These are phyloP conservation scores for Phaffomyces opuntiae DNA, from an alignment of 805 yeast species.

Conservation along the genomic window DNA sequence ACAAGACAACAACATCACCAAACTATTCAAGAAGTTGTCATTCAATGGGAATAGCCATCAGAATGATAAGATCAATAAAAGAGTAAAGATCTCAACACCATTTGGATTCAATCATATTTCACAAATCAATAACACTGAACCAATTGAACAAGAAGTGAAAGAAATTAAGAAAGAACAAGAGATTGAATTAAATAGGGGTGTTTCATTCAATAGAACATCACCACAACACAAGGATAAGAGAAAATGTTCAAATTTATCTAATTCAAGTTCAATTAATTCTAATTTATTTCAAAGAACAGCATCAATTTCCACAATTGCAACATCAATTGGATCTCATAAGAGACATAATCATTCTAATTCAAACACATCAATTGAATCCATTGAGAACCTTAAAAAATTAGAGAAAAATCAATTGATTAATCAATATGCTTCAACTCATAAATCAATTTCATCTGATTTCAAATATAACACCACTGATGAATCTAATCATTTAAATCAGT, in stretches of 20 bases:
- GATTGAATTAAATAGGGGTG: constrained; percentile 3
- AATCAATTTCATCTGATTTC: not conserved
- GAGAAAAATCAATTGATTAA: constrained; percentile 19
- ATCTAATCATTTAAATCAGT: constrained; percentile 4
- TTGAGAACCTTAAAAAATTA: constrained; percentile 17
- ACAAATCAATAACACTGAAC: constrained; percentile 27
- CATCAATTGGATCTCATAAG: constrained; percentile 6
- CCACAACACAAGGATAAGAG: constrained; percentile 1
- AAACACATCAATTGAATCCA: constrained; percentile 12
- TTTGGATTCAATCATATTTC: constrained; percentile 34
- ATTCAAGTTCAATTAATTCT: not conserved
- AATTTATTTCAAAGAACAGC: constrained; percentile 14
- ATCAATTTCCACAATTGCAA: constrained; percentile 21
- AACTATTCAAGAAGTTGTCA: constrained; percentile 27
- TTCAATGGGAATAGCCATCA: constrained; percentile 9
- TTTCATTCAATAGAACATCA: constrained; percentile 19
- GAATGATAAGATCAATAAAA: not conserved
- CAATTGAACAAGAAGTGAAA: constrained; percentile 12
- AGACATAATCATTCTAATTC: constrained; percentile 5
- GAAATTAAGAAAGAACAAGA: constrained; percentile 7
- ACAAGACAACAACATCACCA: constrained; percentile 14
- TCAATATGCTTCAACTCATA: constrained; percentile 11
- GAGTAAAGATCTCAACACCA: constrained; percentile 30
- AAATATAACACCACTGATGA: not conserved
- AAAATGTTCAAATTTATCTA: not conserved